These are phyloP conservation scores for Pseudozyma thailandica DNA, from an alignment of 1,284 basidiomycete species.

Conservation along the genomic window DNA sequence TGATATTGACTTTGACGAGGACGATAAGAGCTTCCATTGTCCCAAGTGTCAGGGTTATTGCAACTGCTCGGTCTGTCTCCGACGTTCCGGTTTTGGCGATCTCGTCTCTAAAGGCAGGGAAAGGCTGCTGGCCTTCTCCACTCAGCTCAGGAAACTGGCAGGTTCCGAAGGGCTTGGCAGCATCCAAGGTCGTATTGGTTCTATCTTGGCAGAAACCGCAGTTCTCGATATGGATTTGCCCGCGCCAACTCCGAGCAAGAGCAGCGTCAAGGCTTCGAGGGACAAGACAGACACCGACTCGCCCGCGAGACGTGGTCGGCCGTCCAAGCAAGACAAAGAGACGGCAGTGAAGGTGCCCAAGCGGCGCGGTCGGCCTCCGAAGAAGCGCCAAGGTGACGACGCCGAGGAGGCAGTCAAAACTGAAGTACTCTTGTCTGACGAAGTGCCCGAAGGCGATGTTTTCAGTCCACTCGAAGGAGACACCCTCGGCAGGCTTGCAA, in stretches of 20 bases:
- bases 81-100: conserved; percentile 27
- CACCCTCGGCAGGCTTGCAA: conserved; percentile 15
- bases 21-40: conserved; percentile 27
- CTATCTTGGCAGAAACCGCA: conserved; percentile 4
- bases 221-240: background rate
- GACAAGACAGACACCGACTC: background rate
- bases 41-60: conserved; percentile 48
- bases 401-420: background rate
- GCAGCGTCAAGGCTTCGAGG: conserved; percentile 3
- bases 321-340: conserved; percentile 16
- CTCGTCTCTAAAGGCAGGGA: conserved; percentile 15
- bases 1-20: conserved; percentile 28
- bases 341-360: too few species aligned
- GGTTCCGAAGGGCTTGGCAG: conserved; percentile 2
- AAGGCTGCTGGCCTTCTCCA: conserved; percentile 15
- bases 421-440: conserved; percentile 9
- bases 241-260: conserved; percentile 1
- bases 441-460: conserved; percentile 20
- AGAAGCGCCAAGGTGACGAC: conserved; percentile 1
- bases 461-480: conserved; percentile 29
- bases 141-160: conserved; percentile 11
- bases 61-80: conserved; percentile 48
- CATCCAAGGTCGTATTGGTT: conserved; percentile 9
- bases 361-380: too few species aligned
- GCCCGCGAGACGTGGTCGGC: conserved; percentile 22